Conservation (phyloP, 129 eudicot genomes). For the Artemisia annua region DNA sequence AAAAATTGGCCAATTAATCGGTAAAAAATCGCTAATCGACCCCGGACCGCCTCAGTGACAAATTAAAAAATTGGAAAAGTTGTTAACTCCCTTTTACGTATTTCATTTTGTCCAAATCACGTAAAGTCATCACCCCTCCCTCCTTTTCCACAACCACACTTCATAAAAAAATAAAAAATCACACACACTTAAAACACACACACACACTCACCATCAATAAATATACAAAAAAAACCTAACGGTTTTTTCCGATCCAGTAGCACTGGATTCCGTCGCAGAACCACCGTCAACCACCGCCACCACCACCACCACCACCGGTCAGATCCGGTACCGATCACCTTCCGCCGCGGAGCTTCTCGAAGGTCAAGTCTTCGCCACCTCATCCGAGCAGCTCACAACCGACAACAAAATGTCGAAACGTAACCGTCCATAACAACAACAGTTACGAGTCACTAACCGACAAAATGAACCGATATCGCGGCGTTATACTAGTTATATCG, state of each 20-base stretch:
- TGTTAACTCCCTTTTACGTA: no score
- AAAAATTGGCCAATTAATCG: no score
- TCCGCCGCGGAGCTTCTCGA: constrained; percentile 80
- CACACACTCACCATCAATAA: background rate
- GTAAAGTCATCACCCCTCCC: constrained; percentile 17
- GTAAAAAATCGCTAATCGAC: no score
- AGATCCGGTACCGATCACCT: constrained; percentile 97
- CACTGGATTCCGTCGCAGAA: constrained; percentile 74
- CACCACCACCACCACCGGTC: constrained; percentile 65
- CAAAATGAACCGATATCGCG: constrained; percentile 54
- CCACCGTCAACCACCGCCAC: constrained; percentile 50
- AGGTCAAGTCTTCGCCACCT: constrained; percentile 36
- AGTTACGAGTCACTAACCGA: constrained; percentile 37
- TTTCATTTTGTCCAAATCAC: constrained; percentile 23
- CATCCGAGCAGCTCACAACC: constrained; percentile 30
- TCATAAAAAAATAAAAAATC: constrained; percentile 1
- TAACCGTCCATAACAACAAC: constrained; percentile 39
- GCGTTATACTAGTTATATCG: constrained; percentile 50
- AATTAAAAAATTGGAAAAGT: no score
- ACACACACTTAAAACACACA: background rate
- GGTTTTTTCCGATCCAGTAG: constrained; percentile 32
- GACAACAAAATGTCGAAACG: constrained; percentile 68
- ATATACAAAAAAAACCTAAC: no score
- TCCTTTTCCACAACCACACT: constrained; percentile 30
- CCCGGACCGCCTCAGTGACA: no score